phyloP scores from a whole-genome alignment of 345 rosid species.

The Pelargonium nanum region DNA sequence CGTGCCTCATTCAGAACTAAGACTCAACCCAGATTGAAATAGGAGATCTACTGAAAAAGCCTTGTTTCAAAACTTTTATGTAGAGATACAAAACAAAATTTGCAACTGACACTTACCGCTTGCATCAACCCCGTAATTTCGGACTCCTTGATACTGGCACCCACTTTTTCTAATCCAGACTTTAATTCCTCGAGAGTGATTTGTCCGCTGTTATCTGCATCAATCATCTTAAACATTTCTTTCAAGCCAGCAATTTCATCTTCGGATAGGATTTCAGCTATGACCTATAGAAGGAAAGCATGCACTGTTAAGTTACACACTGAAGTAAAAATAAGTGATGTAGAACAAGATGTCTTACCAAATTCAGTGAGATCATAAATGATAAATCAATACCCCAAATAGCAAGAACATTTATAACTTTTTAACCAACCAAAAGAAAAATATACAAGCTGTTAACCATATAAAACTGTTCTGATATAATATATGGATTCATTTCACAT shows the following conservation, averaged over 20 bases:
- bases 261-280: conserved; percentile 83
- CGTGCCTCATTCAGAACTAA: background rate
- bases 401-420: too few relatives aligned
- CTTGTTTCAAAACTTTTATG: too few relatives aligned
- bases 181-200: conserved; percentile 86
- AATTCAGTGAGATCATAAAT: background rate
- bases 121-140: conserved; percentile 67
- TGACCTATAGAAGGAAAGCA: conserved; percentile 36
- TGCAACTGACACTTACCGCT: conserved; percentile 44
- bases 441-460: background rate
- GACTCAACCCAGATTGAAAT: too few relatives aligned
- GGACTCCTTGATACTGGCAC: conserved; percentile 62
- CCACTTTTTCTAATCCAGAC: conserved; percentile 69
- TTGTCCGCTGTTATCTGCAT: conserved; percentile 72
- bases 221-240: conserved; percentile 94
- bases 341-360: background rate
- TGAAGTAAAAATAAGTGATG: background rate
- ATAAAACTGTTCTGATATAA: too few relatives aligned
- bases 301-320: background rate
- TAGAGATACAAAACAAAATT: background rate
- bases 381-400: background rate
- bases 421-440: background rate
- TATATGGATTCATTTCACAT: background rate
- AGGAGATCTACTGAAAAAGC: too few relatives aligned
- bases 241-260: conserved; percentile 85